Conservation (phyloP, 1,284 basidiomycete species). For the Cutaneotrichosporon curvatum region DNA sequence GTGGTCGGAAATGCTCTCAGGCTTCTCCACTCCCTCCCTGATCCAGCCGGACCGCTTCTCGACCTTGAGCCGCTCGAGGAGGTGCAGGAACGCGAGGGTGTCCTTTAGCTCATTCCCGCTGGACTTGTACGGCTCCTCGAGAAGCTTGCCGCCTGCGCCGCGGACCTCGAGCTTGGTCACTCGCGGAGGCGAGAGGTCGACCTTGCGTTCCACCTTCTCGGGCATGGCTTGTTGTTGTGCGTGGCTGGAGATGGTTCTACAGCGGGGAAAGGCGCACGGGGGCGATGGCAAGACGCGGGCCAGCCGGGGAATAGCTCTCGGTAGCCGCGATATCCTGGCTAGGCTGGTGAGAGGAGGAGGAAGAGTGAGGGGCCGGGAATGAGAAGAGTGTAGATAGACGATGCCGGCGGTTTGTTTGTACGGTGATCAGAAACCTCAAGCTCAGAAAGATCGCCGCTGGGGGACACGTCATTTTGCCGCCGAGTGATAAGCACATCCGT, state of each 20-base stretch:
- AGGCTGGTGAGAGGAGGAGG: not conserved
- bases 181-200: not conserved
- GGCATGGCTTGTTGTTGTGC: conserved; percentile 2
- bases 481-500: too few species aligned
- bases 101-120: conserved; percentile 58
- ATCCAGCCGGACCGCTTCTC: conserved; percentile 95
- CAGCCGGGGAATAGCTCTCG: not conserved
- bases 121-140: conserved; percentile 30
- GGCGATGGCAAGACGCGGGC: not conserved
- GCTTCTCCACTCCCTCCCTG: conserved; percentile 64
- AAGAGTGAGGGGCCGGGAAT: too few species aligned
- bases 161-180: conserved; percentile 2
- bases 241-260: not conserved
- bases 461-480: not conserved
- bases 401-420: too few species aligned
- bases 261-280: not conserved
- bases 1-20: conserved; percentile 90
- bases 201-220: not conserved
- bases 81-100: conserved; percentile 78
- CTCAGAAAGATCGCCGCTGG: too few species aligned
- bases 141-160: conserved; percentile 16
- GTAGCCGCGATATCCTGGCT: not conserved
- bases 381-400: too few species aligned
- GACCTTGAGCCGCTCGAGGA: conserved; percentile 80
- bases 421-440: too few species aligned